Percentiles rank a stretch among this genome's conserved stretches.
phyloP scores from a whole-genome alignment of 345 rosid species.

The Pseudoturritis turrita region DNA sequence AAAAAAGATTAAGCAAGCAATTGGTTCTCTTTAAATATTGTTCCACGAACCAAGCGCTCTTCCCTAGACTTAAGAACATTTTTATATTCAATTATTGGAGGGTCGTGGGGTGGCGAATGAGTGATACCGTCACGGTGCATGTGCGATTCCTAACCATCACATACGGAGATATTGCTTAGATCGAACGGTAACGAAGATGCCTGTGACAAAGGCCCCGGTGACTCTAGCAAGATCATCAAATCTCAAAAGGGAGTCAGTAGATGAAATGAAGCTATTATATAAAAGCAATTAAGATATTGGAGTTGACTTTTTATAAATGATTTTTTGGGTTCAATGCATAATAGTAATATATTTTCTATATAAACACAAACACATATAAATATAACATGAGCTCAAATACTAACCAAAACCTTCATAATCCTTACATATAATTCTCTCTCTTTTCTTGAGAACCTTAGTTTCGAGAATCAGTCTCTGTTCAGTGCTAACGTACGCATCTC shows the following conservation, averaged over 20 bases:
- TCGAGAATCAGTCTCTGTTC: slow-evolving; percentile 9
- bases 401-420: slow-evolving; percentile 18
- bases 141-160: background rate
- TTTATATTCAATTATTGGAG: slow-evolving; percentile 24
- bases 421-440: background rate
- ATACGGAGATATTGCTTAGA: background rate
- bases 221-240: slow-evolving; percentile 25
- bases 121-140: slow-evolving; percentile 20
- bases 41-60: slow-evolving; percentile 22
- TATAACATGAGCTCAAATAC: slow-evolving; percentile 13
- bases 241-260: slow-evolving; percentile 24
- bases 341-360: slow-evolving; percentile 1
- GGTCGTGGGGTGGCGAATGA: slow-evolving; percentile 31
- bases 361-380: slow-evolving; percentile 22
- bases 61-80: slow-evolving; percentile 16
- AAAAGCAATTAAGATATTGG: slow-evolving; percentile 19
- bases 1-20: no score
- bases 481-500: slow-evolving; percentile 1
- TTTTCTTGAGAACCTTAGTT: background rate
- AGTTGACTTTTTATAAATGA: slow-evolving; percentile 24
- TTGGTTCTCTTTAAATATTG: background rate
- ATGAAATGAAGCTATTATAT: slow-evolving; percentile 21
- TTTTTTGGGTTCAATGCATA: slow-evolving; percentile 24
- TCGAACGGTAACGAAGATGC: slow-evolving; percentile 23
- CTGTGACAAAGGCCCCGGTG: background rate